Base-by-base conservation (phyloP, 1,284 basidiomycete genomes). In the Trametes sp. region DNA sequence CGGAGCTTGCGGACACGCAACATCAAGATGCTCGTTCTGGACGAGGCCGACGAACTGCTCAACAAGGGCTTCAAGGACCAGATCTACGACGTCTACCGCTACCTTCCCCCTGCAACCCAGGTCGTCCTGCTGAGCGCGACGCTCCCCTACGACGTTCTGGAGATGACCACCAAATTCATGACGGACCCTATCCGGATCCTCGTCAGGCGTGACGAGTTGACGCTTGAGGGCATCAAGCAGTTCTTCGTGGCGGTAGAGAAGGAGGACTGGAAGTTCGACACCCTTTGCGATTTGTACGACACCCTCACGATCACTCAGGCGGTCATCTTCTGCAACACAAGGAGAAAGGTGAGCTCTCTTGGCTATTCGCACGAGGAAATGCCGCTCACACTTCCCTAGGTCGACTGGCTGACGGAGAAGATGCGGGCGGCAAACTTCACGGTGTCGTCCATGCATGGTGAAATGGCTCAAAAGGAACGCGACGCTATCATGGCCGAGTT, bases 161-260 rank as follows among this genome's bases (percentile, higher is more conserved):
- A 99, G 82, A 98, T 99, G 94, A 99, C 98, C 24, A 98, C 95
- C 56, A 99, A 99, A 82, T 99, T 99, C 84, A 99, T 99, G 98
- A 98, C 95, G 53, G 97, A 99, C 76, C 96, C 95, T 24, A 94
- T 99, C 72, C 92, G 97, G 58, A 98, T 99, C 74, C 90, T 99
- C 66, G 98, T 99, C 78, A 98, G 99, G 84, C 96, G 97, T 89
- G 98, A 99, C 77, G 98, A 99, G 80, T 86, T 99, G 83, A 99
- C 98, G 52, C 85, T 99, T 59, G 98, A 99, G 77, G 97, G 98
- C 26, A 99, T 99, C 84, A 99, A 98, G 78, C 98, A 99, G 76
- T 99, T 99, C 85, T 99, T 98, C 80, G 96, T 99, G 48, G 97
- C 97, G 29, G 97, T 99, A 61, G 98, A 99, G 81, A 98, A 98